Evolutionary conservation across 2,329 filamentous ascomycete genomes (phyloP).

Genomic region (Sclerotinia sclerotiorum): DNA sequence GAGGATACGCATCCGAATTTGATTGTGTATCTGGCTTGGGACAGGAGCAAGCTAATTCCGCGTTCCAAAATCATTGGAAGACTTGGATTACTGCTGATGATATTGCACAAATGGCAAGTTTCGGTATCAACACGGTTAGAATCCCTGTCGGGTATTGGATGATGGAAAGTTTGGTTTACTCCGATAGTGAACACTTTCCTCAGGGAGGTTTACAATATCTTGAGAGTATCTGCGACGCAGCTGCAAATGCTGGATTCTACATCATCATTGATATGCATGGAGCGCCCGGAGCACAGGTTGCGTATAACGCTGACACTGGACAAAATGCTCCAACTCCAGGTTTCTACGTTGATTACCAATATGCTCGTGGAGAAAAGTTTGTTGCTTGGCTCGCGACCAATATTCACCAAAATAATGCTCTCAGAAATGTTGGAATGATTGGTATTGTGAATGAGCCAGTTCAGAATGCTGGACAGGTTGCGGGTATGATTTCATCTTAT

Average conservation of each 20-base stretch:
- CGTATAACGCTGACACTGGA: conserved; percentile 45
- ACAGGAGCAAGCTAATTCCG: conserved; percentile 45
- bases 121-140: conserved; percentile 50
- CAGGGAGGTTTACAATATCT: conserved; percentile 48
- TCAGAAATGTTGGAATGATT: conserved; percentile 58
- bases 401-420: conserved; percentile 49
- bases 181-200: conserved; percentile 49
- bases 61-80: conserved; percentile 49
- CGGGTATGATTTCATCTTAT: conserved; percentile 45
- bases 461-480: conserved; percentile 32
- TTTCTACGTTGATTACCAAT: conserved; percentile 59
- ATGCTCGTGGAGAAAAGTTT: conserved; percentile 53
- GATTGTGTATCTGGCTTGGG: conserved; percentile 50
- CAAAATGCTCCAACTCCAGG: conserved; percentile 42
- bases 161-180: conserved; percentile 46
- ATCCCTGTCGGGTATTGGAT: conserved; percentile 55
- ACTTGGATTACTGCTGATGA: conserved; percentile 50
- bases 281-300: conserved; percentile 48
- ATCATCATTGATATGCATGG: conserved; percentile 53
- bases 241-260: conserved; percentile 47
- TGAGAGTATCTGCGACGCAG: conserved; percentile 47
- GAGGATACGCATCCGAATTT: conserved; percentile 45
- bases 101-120: conserved; percentile 46
- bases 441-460: conserved; percentile 59
- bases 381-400: conserved; percentile 55